Conservation (phyloP, 2,329 filamentous ascomycete genomes). For the Coniochaeta pulveracea region DNA sequence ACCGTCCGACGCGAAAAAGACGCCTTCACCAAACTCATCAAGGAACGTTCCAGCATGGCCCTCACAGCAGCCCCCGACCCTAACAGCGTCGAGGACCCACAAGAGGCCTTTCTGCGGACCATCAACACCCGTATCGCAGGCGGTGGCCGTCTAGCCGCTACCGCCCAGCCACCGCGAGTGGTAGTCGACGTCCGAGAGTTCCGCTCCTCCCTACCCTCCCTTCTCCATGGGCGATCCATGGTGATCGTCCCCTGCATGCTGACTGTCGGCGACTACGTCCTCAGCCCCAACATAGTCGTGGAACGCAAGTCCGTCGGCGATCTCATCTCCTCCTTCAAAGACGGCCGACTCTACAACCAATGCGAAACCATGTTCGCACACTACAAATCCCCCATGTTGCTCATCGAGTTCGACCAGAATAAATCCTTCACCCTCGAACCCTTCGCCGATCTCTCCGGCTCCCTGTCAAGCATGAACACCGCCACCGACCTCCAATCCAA, state of each 20-base stretch:
- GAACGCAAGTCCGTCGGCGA: conserved; percentile 92
- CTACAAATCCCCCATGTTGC: conserved; percentile 79
- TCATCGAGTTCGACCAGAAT: conserved; percentile 97
- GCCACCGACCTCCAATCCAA: conserved; percentile 79
- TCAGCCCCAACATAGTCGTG: conserved; percentile 83
- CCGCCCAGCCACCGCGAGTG: conserved; percentile 76
- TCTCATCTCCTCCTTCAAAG: conserved; percentile 81
- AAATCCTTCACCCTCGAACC: conserved; percentile 93
- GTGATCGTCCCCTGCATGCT: conserved; percentile 88
- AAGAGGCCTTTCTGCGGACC: conserved; percentile 86
- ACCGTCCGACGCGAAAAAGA: conserved; percentile 92
- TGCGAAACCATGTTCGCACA: conserved; percentile 89
- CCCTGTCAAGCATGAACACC: conserved; percentile 50
- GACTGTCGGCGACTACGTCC: conserved; percentile 91
- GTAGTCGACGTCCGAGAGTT: conserved; percentile 97
- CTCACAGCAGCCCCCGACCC: conserved; percentile 68
- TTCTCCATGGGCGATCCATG: conserved; percentile 82
- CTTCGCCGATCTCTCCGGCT: conserved; percentile 55
- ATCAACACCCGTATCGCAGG: conserved; percentile 96
- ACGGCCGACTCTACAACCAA: conserved; percentile 85
- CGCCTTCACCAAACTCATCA: conserved; percentile 87
- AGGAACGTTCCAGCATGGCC: conserved; percentile 88
- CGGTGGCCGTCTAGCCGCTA: conserved; percentile 73
- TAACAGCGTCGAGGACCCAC: conserved; percentile 62
- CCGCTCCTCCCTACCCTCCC: conserved; percentile 78